Conservation (phyloP, 2,329 filamentous ascomycete genomes). For the Colletotrichum ledebouriae region DNA sequence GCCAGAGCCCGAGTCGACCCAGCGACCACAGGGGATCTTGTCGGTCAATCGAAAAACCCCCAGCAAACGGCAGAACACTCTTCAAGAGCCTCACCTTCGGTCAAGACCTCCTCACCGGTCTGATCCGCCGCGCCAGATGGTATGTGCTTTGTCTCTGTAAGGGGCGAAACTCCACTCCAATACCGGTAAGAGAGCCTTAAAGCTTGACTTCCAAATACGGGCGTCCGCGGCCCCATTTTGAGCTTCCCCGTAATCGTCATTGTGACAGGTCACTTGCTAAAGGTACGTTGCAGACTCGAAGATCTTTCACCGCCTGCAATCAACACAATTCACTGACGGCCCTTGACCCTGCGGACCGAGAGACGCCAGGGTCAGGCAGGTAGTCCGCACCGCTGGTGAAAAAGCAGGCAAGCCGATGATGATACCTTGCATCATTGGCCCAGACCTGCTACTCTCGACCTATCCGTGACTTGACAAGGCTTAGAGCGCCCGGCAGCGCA, state of each 20-base stretch:
- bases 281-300: slow-evolving; percentile 27
- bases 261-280: slow-evolving; percentile 38
- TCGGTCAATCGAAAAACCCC: not conserved
- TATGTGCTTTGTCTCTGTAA: slow-evolving; percentile 7
- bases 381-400: not conserved
- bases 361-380: slow-evolving; percentile 11
- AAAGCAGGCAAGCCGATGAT: slow-evolving; percentile 6
- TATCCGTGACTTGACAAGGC: slow-evolving; percentile 2
- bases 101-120: slow-evolving; percentile 27
- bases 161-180: slow-evolving; percentile 33
- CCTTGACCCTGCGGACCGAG: slow-evolving; percentile 2
- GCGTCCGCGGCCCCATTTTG: not conserved
- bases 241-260: slow-evolving; percentile 25
- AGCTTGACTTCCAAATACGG: slow-evolving; percentile 31
- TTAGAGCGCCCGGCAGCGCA: not conserved
- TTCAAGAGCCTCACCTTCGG: slow-evolving; percentile 29
- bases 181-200: slow-evolving; percentile 39
- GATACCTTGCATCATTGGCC: slow-evolving; percentile 8
- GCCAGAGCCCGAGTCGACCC: not conserved
- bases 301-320: slow-evolving; percentile 40
- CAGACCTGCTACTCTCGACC: not conserved
- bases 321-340: too few relatives aligned
- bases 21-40: not conserved
- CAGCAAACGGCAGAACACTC: not conserved
- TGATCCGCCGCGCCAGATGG: slow-evolving; percentile 8